phyloP scores from a whole-genome alignment of 176 grass and related monocot species.

The Eragrostis nindensis region DNA sequence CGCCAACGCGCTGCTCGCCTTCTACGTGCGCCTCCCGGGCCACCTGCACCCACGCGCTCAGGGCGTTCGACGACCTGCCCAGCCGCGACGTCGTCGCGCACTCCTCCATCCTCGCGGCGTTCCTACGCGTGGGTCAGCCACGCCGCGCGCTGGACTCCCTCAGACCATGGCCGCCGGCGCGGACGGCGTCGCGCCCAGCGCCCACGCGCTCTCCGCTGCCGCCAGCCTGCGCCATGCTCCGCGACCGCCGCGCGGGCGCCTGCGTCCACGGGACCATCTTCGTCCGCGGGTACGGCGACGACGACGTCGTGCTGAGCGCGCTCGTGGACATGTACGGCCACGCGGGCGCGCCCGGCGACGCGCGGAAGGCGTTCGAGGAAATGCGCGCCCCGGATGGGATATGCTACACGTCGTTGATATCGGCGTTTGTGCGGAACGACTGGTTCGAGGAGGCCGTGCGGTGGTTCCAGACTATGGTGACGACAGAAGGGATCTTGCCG shows the following conservation, averaged over 20 bases:
- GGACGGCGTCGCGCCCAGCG: constrained; percentile 65
- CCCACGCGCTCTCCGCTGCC: constrained; percentile 70
- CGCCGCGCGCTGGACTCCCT: constrained; percentile 59
- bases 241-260: constrained; percentile 50
- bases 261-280: constrained; percentile 74
- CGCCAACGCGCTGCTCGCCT: constrained; percentile 58
- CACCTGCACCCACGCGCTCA: constrained; percentile 55
- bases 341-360: constrained; percentile 34
- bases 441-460: constrained; percentile 58
- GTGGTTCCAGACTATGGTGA: constrained; percentile 56
- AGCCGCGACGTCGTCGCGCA: constrained; percentile 74
- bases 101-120: constrained; percentile 78
- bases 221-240: constrained; percentile 70
- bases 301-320: constrained; percentile 64
- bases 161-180: constrained; percentile 52
- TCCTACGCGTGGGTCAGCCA: constrained; percentile 55
- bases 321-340: constrained; percentile 80
- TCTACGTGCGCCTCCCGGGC: constrained; percentile 71
- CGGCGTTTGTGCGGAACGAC: constrained; percentile 68
- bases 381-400: constrained; percentile 68
- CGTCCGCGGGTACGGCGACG: constrained; percentile 48
- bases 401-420: constrained; percentile 84
- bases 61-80: constrained; percentile 75
- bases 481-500: constrained; percentile 3
- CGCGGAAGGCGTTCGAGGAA: constrained; percentile 66